Conservation (phyloP, 768 basidiomycete genomes). For the Hebeloma cylindrosporum region DNA sequence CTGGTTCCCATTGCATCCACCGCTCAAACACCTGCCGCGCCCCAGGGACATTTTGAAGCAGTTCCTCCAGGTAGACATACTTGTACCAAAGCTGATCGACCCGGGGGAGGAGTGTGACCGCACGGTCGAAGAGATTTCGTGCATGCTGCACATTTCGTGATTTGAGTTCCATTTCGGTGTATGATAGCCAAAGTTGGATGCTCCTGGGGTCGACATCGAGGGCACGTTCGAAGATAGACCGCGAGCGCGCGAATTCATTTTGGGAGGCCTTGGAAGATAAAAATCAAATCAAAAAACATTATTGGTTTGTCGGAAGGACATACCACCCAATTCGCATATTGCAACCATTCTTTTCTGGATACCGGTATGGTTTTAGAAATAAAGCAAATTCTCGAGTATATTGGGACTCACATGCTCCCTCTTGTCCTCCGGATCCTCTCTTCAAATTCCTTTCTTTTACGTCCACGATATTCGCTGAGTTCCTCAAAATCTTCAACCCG, state of each 20-base stretch:
- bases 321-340: not conserved
- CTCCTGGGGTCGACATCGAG: slow-evolving; percentile 93
- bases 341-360: slow-evolving; percentile 72
- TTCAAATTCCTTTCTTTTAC: slow-evolving; percentile 86
- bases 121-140: slow-evolving; percentile 95
- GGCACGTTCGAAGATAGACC: slow-evolving; percentile 95
- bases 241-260: slow-evolving; percentile 92
- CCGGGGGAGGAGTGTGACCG: slow-evolving; percentile 91
- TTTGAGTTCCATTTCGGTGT: slow-evolving; percentile 98
- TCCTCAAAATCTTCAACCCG: slow-evolving; percentile 91
- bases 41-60: slow-evolving; percentile 93
- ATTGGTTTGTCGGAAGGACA: slow-evolving; percentile 69
- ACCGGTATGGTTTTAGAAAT: slow-evolving; percentile 8
- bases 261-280: slow-evolving; percentile 82
- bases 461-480: slow-evolving; percentile 76
- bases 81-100: slow-evolving; percentile 99
- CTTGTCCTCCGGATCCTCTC: slow-evolving; percentile 80
- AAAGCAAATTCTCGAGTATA: not conserved
- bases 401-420: slow-evolving; percentile 66
- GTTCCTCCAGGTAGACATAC: slow-evolving; percentile 97
- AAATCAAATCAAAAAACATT: slow-evolving; percentile 84
- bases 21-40: slow-evolving; percentile 98
- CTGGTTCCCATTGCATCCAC: slow-evolving; percentile 99
- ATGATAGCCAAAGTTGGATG: slow-evolving; percentile 89
- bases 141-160: slow-evolving; percentile 97